Conservation (phyloP, 495 filamentous ascomycete genomes). For the Talaromyces ruber region DNA sequence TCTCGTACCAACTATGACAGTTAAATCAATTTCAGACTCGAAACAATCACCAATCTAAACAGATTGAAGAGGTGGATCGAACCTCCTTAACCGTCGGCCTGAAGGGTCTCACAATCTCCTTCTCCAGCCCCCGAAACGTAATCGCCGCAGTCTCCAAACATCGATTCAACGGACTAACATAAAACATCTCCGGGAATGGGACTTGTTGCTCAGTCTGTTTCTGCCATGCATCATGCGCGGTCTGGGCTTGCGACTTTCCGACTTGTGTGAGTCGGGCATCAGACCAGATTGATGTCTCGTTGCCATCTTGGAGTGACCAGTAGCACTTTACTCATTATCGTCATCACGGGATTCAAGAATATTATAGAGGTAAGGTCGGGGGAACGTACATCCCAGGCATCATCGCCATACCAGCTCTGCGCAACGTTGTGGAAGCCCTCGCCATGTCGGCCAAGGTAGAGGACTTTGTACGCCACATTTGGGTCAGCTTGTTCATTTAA, state of each 20-base stretch:
- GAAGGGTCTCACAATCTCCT: slow-evolving; percentile 34
- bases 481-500: slow-evolving; percentile 40
- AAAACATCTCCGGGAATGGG: slow-evolving; percentile 59
- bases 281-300: slow-evolving; percentile 56
- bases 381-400: slow-evolving; percentile 51
- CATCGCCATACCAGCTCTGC: slow-evolving; percentile 55
- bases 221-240: slow-evolving; percentile 57
- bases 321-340: slow-evolving; percentile 38
- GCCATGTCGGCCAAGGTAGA: slow-evolving; percentile 66
- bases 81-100: slow-evolving; percentile 61
- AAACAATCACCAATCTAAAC: no score
- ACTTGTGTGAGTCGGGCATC: slow-evolving; percentile 60
- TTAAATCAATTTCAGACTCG: background rate
- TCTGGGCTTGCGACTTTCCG: slow-evolving; percentile 57
- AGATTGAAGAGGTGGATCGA: background rate
- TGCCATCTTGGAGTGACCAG: slow-evolving; percentile 66
- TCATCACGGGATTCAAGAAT: background rate
- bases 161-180: slow-evolving; percentile 65
- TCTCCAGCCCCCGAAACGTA: slow-evolving; percentile 48
- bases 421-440: slow-evolving; percentile 66
- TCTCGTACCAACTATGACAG: slow-evolving; percentile 50
- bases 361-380: background rate
- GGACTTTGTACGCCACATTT: slow-evolving; percentile 48
- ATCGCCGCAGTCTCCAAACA: slow-evolving; percentile 58
- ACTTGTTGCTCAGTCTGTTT: slow-evolving; percentile 44